phyloP scores from a whole-genome alignment of 1,284 basidiomycete genomes.

The Malassezia sp. region DNA sequence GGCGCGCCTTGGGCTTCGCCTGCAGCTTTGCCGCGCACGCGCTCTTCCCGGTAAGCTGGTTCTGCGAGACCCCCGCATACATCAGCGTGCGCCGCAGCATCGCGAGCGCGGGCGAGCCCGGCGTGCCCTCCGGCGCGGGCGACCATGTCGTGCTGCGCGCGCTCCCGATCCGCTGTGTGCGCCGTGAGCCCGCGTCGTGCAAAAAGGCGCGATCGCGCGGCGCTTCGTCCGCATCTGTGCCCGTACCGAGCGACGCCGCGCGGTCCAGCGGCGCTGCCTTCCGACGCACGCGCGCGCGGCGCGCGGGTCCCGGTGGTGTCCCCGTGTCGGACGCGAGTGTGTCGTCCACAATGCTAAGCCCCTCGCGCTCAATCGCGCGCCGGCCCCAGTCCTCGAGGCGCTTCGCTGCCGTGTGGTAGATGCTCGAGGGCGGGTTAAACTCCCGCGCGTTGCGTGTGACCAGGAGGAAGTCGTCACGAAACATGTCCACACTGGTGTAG shows the following conservation, averaged over 20 bases:
- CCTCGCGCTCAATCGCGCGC: constrained; percentile 33
- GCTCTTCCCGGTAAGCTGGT: constrained; percentile 13
- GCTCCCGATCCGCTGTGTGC: constrained; percentile 13
- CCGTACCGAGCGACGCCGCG: neutral
- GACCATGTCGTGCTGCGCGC: constrained; percentile 14
- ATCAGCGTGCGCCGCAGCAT: constrained; percentile 13
- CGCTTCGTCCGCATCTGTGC: constrained; percentile 1
- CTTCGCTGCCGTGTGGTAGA: constrained; percentile 38
- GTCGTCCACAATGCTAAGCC: constrained; percentile 25
- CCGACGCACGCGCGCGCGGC: constrained; percentile 1
- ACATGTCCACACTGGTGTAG: constrained; percentile 29
- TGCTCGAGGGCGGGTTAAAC: constrained; percentile 38
- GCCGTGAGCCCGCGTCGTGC: neutral
- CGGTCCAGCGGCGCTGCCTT: neutral
- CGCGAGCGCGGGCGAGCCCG: neutral
- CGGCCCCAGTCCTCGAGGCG: constrained; percentile 32
- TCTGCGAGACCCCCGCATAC: constrained; percentile 11
- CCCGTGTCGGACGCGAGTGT: constrained; percentile 3
- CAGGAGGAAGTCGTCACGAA: constrained; percentile 35
- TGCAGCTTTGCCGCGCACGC: constrained; percentile 10
- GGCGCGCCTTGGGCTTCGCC: constrained; percentile 15
- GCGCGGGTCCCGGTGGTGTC: neutral
- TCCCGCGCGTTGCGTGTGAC: constrained; percentile 35
- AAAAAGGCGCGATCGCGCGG: neutral
- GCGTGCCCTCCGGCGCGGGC: neutral